phyloP scores from a whole-genome alignment of 176 grass and related monocot species.

The Poa pratensis region DNA sequence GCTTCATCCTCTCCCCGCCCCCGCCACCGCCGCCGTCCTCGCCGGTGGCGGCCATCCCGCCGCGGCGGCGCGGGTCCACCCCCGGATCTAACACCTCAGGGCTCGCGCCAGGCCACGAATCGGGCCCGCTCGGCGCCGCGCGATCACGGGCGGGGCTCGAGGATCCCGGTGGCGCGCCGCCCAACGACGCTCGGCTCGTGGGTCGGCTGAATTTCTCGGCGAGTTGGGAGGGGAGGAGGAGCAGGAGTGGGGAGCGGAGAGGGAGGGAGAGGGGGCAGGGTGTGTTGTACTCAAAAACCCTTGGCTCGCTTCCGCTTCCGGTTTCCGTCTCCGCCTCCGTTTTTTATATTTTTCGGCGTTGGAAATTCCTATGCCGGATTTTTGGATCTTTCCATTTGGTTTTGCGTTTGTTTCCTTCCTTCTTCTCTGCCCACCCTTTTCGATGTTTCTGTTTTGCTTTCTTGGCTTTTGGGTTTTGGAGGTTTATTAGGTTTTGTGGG shows the following conservation, averaged over 20 bases:
- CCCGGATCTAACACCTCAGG: slow-evolving; percentile 46
- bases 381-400: slow-evolving; percentile 25
- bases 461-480: not conserved
- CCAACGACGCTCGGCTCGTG: not conserved
- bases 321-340: not conserved
- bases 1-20: slow-evolving; percentile 59
- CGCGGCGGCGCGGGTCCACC: slow-evolving; percentile 29
- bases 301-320: slow-evolving; percentile 32
- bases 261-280: not conserved
- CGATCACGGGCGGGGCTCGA: not conserved
- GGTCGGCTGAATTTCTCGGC: not conserved
- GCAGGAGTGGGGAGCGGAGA: not conserved
- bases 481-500: not conserved
- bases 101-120: slow-evolving; percentile 4
- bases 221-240: not conserved
- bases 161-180: not conserved
- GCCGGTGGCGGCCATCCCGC: slow-evolving; percentile 55
- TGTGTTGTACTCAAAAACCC: slow-evolving; percentile 50
- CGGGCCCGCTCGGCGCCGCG: slow-evolving; percentile 11
- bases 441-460: not conserved
- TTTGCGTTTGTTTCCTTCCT: not conserved
- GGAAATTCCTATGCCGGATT: slow-evolving; percentile 33
- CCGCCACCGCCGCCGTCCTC: slow-evolving; percentile 38
- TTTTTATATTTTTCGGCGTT: slow-evolving; percentile 3
- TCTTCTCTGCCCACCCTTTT: not conserved